These are phyloP conservation scores for Pholiota adiposa DNA, from an alignment of 1,284 basidiomycete genomes.

Conservation along the genomic window DNA sequence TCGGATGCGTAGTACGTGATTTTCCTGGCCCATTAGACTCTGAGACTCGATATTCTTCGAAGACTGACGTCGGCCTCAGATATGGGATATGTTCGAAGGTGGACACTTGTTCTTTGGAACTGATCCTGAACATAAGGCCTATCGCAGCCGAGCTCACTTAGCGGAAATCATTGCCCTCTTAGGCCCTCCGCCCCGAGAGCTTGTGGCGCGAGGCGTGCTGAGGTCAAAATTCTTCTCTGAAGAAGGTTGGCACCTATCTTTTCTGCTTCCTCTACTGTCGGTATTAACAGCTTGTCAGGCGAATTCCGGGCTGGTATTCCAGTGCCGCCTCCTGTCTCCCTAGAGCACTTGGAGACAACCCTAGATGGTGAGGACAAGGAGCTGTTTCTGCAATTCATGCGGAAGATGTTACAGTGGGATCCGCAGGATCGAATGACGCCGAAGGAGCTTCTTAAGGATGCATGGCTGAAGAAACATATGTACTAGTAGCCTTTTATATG, in stretches of 20 bases:
- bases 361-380: neutral
- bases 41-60: no score
- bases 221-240: neutral
- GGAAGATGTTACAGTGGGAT: neutral
- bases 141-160: neutral
- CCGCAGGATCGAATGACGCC: neutral
- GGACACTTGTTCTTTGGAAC: neutral
- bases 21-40: neutral
- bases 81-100: neutral
- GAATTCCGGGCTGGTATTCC: neutral
- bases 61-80: no score
- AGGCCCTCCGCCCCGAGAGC: neutral
- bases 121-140: neutral
- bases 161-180: neutral
- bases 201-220: neutral
- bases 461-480: no score
- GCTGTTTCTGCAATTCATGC: neutral
- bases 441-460: neutral
- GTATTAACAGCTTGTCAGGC: neutral
- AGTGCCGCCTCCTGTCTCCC: neutral
- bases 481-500: no score
- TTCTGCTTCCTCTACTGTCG: no score
- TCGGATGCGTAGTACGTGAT: constrained; percentile 16
- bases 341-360: neutral
- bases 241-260: neutral